Base-by-base conservation (phyloP, 148 eudicot species). In the Camellia japonica region DNA sequence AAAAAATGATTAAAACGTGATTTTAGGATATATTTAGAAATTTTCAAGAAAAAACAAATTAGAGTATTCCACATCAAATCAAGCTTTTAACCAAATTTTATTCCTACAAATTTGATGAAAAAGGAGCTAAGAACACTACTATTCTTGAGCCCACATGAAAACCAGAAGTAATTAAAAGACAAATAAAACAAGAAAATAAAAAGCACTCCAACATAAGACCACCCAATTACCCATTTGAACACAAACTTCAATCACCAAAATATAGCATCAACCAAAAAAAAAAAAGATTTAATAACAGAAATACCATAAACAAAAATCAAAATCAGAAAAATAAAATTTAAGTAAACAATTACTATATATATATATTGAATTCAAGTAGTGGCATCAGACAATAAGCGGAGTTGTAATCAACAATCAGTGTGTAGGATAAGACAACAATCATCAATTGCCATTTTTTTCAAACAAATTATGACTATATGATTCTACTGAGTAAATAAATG, bases 351-450 rank as follows among this genome's bases (percentile, higher is more conserved):
- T 23, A 23, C 30, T 0, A 23, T 2, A 2, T 3, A 38, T 23
- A 66, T 0, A 9, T 3, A 23, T 11, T 44, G 18, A 14, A 13
- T 23, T 23, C 5, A 13, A 6, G 4, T 47, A 55, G 52, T 38
- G 78, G 84, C 84, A 78, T 82, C 84, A 82, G 84, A 73, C 74
- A 82, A 82, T 82, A 82, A 82, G 84, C 81, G 78, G 81, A 82
- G 84, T 71, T 78, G 44, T 64, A 38, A 74, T 82, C 84, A 62
- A 63, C 84, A 73, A 51, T 82, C 84, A 71, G 84, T 78, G 81
- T 71, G 47, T 78, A 77, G 81, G 63, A 58, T 78, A 73, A 54
- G 56, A 73, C 15, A 8, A 15, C 6, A 18, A 42, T 44, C 82
- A 79, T 83, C 82, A 78, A 41, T 62, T 87, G 87, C 91, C 88